Percentiles rank a stretch among this genome's conserved stretches.
These are phyloP conservation scores for Pleodorina starrii DNA, from an alignment of 139 green algal species.

Conservation along the genomic window DNA sequence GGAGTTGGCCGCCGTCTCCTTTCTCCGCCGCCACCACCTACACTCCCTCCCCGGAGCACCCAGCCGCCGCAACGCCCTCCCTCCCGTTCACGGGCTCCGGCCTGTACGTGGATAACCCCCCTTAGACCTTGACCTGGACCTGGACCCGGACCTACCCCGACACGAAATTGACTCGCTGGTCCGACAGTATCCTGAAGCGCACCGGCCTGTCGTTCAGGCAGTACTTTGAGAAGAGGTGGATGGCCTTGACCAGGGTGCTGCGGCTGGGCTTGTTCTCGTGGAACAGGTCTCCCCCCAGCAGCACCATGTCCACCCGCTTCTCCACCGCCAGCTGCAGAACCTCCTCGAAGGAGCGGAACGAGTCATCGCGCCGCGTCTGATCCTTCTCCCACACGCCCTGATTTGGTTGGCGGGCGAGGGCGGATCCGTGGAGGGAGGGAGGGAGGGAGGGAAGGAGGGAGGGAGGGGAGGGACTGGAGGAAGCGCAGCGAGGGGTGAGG, in stretches of 20 bases:
- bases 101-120: too few species aligned
- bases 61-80: too few species aligned
- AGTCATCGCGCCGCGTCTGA: constrained; percentile 92
- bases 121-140: background rate
- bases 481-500: background rate
- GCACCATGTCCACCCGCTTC: constrained; percentile 87
- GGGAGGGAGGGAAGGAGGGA: background rate
- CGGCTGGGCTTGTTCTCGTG: constrained; percentile 97
- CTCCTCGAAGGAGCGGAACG: constrained; percentile 95
- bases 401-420: background rate
- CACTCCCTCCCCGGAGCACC: too few species aligned
- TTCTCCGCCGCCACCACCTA: too few species aligned
- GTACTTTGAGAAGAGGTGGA: constrained; percentile 89
- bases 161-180: constrained; percentile 90
- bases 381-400: constrained; percentile 98
- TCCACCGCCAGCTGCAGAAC: constrained; percentile 78
- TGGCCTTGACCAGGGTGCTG: constrained; percentile 80
- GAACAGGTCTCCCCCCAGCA: constrained; percentile 98
- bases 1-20: too few species aligned
- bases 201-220: constrained; percentile 84
- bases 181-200: constrained; percentile 85
- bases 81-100: too few species aligned
- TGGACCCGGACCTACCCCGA: constrained; percentile 65
- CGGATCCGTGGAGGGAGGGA: background rate
- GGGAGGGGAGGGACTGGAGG: background rate